Conservation (phyloP, 108 stramenopile genomes). For the Craspedostauros australis region DNA sequence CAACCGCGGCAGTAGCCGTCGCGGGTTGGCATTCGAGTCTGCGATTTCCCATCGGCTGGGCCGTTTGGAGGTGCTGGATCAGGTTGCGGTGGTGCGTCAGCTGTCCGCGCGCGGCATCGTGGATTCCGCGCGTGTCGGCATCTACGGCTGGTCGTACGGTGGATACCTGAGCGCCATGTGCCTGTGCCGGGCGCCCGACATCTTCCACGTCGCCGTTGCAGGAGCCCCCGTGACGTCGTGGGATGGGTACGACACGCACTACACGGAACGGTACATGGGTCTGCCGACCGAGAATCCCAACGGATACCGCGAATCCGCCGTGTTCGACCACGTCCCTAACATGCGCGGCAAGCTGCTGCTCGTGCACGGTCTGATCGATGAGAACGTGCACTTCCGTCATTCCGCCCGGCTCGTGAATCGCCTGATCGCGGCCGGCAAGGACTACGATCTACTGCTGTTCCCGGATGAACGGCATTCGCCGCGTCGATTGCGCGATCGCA, state of each 20-base stretch:
- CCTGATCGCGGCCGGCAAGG: constrained; percentile 78
- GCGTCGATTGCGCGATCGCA: constrained; percentile 71
- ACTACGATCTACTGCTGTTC: constrained; percentile 89
- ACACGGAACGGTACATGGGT: constrained; percentile 96
- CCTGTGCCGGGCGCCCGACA: constrained; percentile 71
- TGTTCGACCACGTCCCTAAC: constrained; percentile 72
- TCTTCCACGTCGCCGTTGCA: constrained; percentile 82
- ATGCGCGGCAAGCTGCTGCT: constrained; percentile 82
- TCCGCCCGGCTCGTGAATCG: constrained; percentile 85
- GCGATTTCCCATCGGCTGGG: constrained; percentile 73
- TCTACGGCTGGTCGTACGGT: constrained; percentile 96
- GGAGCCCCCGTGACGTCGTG: constrained; percentile 95
- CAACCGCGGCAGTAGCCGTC: constrained; percentile 86
- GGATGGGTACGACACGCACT: constrained; percentile 95
- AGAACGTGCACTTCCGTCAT: constrained; percentile 95
- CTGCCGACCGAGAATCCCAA: constrained; percentile 61
- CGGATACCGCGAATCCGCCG: constrained; percentile 68
- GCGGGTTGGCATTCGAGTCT: constrained; percentile 85
- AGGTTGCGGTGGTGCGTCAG: constrained; percentile 76
- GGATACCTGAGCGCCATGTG: constrained; percentile 92
- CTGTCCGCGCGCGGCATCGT: constrained; percentile 58
- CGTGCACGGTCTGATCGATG: constrained; percentile 93
- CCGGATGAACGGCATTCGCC: constrained; percentile 92
- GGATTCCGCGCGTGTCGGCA: constrained; percentile 78
- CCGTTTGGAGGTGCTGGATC: constrained; percentile 84